Conservation (phyloP, 1,139 yeast species). For the Candida glucosophila region DNA sequence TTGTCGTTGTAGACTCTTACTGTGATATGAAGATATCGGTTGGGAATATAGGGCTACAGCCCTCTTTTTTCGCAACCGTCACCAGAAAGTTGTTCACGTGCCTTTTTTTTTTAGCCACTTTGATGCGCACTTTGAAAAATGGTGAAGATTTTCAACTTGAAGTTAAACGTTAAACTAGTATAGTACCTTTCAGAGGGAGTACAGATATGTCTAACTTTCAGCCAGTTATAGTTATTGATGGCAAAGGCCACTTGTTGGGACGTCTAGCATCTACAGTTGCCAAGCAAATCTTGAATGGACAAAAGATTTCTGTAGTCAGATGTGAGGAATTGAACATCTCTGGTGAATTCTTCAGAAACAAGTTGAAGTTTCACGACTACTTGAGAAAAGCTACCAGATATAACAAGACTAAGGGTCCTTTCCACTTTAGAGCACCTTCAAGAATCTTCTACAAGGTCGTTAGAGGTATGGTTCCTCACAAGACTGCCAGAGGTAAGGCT, state of each 20-base stretch:
- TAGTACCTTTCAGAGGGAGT: too few species aligned
- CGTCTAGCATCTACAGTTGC: constrained; percentile 99
- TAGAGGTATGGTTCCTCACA: constrained; percentile 99
- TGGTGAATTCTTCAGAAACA: constrained; percentile 99
- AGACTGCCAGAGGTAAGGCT: constrained; percentile 99
- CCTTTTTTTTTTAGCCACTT: too few species aligned
- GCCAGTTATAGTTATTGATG: constrained; percentile 96
- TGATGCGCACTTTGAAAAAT: too few species aligned
- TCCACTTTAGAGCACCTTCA: constrained; percentile 99
- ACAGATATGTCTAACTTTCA: constrained; percentile 93
- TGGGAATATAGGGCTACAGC: too few species aligned
- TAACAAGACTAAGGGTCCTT: constrained; percentile 99
- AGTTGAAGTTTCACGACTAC: constrained; percentile 99
- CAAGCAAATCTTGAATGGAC: constrained; percentile 97
- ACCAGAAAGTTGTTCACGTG: too few species aligned
- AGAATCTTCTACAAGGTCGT: constrained; percentile 99
- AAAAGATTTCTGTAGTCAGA: constrained; percentile 96
- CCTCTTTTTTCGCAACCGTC: too few species aligned
- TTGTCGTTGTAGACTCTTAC: too few species aligned
- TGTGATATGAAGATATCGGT: too few species aligned
- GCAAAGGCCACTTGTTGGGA: constrained; percentile 99
- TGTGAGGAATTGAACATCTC: constrained; percentile 97
- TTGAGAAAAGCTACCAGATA: constrained; percentile 98
- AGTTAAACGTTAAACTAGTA: too few species aligned
- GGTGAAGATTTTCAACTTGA: too few species aligned